A percentile compares a stretch with the other conserved stretches of the same genome.
phyloP scores from a whole-genome alignment of 345 rosid species.

The Moricandia arvensis region DNA sequence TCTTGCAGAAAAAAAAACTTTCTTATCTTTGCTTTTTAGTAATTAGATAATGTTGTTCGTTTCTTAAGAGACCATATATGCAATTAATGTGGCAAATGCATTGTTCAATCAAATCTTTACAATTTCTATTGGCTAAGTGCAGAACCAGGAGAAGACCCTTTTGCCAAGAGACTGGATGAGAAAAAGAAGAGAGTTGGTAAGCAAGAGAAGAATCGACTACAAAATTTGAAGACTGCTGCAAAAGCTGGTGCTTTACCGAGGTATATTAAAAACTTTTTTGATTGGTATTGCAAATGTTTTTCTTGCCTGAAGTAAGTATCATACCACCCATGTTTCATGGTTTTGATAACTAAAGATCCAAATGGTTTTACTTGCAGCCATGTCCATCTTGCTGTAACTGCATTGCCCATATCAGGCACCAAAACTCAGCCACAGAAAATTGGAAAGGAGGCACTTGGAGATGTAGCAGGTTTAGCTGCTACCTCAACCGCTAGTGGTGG shows the following conservation, averaged over 20 bases:
- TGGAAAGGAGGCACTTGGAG: slow-evolving; percentile 66
- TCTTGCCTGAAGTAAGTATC: background rate
- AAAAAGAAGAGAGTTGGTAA: slow-evolving; percentile 76
- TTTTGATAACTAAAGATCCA: slow-evolving; percentile 13
- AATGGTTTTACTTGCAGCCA: slow-evolving; percentile 51
- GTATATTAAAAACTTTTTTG: slow-evolving; percentile 36
- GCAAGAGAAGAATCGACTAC: slow-evolving; percentile 65
- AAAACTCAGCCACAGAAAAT: slow-evolving; percentile 61
- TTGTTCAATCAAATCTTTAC: too few relatives aligned
- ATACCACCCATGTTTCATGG: background rate
- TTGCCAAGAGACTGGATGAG: slow-evolving; percentile 70
- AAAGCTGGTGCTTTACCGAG: slow-evolving; percentile 91
- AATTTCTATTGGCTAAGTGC: slow-evolving; percentile 28
- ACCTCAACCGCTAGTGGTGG: slow-evolving; percentile 94
- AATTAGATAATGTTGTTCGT: background rate
- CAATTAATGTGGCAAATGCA: too few relatives aligned
- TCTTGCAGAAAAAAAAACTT: background rate
- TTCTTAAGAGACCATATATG: slow-evolving; percentile 9
- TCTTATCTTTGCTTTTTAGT: background rate
- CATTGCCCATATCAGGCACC: slow-evolving; percentile 82
- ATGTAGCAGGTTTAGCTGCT: slow-evolving; percentile 84
- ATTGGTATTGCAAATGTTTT: background rate
- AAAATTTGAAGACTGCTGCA: slow-evolving; percentile 73
- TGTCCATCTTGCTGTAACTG: slow-evolving; percentile 79
- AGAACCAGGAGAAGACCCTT: slow-evolving; percentile 90